phyloP scores from a whole-genome alignment of 345 rosid genomes.

The Arabis alpina region DNA sequence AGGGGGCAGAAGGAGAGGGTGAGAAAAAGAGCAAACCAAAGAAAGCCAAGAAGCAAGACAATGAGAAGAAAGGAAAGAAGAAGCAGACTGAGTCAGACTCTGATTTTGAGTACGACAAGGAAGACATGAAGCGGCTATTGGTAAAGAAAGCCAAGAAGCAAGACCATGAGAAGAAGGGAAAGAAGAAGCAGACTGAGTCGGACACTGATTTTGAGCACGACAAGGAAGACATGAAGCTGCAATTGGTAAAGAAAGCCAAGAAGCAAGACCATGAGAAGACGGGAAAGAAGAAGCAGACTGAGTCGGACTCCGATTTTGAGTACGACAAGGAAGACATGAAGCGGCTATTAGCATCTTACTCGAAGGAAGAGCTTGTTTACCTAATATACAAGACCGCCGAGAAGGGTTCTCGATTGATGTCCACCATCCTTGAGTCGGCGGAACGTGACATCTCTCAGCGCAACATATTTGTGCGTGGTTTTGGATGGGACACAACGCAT shows the following conservation, averaged over 20 bases:
- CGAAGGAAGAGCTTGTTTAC: constrained; percentile 51
- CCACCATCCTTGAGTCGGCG: constrained; percentile 24
- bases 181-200: constrained; percentile 55
- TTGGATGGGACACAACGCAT: constrained; percentile 36
- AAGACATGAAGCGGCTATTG: constrained; percentile 35
- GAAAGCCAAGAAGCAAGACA: constrained; percentile 49
- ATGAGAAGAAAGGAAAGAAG: constrained; percentile 57
- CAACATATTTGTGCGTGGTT: constrained; percentile 41
- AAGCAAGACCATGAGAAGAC: constrained; percentile 46
- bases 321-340: constrained; percentile 28
- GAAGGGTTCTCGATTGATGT: constrained; percentile 23
- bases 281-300: constrained; percentile 61
- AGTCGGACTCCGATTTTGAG: constrained; percentile 41
- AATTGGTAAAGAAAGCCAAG: constrained; percentile 26
- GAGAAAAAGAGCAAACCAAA: constrained; percentile 32
- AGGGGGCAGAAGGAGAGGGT: constrained; percentile 21
- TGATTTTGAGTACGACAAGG: constrained; percentile 35
- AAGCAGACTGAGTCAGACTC: constrained; percentile 49
- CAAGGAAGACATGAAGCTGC: constrained; percentile 22
- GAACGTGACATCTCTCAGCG: constrained; percentile 35
- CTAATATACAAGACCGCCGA: constrained; percentile 35
- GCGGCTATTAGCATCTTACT: constrained; percentile 42
- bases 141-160: constrained; percentile 30
- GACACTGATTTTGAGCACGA: constrained; percentile 42
- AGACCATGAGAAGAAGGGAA: constrained; percentile 49